Evolutionary conservation across 129 eudicot genomes (phyloP).

Genomic region (Heracleum sosnowskyi): DNA sequence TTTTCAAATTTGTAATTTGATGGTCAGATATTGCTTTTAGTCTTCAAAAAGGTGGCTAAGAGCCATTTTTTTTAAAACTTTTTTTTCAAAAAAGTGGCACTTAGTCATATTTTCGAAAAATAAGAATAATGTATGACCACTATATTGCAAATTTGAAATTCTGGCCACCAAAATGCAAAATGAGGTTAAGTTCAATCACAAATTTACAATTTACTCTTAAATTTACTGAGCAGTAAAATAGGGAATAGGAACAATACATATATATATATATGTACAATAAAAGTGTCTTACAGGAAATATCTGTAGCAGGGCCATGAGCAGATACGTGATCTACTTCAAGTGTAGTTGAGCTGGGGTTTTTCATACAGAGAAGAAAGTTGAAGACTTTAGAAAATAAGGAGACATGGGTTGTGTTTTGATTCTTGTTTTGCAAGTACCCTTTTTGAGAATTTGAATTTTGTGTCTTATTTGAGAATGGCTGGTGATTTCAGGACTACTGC

Average conservation of each 20-base stretch:
- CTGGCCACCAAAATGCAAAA: too few species aligned
- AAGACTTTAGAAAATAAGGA: neutral
- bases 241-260: neutral
- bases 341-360: neutral
- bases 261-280: neutral
- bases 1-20: too few species aligned
- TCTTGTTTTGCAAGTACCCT: neutral
- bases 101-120: too few species aligned
- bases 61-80: too few species aligned
- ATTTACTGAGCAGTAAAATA: neutral
- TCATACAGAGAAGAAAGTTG: neutral
- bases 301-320: neutral
- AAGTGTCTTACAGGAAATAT: neutral
- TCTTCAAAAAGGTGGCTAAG: too few species aligned
- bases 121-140: too few species aligned
- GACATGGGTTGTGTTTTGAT: neutral
- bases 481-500: slow-evolving; percentile 23
- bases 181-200: too few species aligned
- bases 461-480: slow-evolving; percentile 28
- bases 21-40: too few species aligned
- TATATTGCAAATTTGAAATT: too few species aligned
- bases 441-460: slow-evolving; percentile 12
- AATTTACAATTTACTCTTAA: too few species aligned
- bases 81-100: too few species aligned
- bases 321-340: neutral